Evolutionary conservation across 345 rosid genomes (phyloP), one percentile per base, ranked within the genome.

Genomic region (Eucalyptus polybractea): DNA sequence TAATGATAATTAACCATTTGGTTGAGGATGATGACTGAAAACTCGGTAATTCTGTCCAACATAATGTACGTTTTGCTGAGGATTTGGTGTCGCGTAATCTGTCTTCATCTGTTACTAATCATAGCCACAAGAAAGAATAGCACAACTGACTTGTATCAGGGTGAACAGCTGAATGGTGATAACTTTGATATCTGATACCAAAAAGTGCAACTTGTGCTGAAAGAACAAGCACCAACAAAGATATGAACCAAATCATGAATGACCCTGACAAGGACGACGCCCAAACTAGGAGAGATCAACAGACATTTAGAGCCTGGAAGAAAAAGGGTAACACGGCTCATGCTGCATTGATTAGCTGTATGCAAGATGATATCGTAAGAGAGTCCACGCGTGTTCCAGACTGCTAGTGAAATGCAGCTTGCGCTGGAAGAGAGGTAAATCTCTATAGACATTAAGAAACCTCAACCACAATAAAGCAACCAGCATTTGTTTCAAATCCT

Each of bases 351-450:
- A 37, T 72, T 10, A 72, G 27, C 81, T 72, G 8, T 19, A 19
- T 37, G 81, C 45, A 72, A 37, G 81, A 19, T 37, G 45, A 69
- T 8, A 31, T 31, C 42, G 1, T 31, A 7, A 31, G 12, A 31
- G 0, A 0, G 44, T 33, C 13, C 2, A 1, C 0, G 42, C 0
- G 24, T 69, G 0, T 14, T 33, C 81, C 25, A 7, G 3, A 72
- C 7, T 10, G 81, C 45, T 33, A 4, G 2, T 19, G 44, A 37
- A 37, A 37, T 72, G 81, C 45, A 0, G 83, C 45, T 72, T 72
- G 45, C 83, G 22, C 45, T 37, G 83, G 22, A 40, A 72, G 44
- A 33, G 44, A 72, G 83, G 29, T 76, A 76, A 21, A 40, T 76
- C 83, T 72, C 83, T 11, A 72, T 19, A 72, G 47, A 40, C 14